A percentile compares a stretch with the other conserved stretches of the same genome.
These are phyloP conservation scores for Myxozyma kluyveri DNA, from an alignment of 805 yeast species.

Conservation along the genomic window DNA sequence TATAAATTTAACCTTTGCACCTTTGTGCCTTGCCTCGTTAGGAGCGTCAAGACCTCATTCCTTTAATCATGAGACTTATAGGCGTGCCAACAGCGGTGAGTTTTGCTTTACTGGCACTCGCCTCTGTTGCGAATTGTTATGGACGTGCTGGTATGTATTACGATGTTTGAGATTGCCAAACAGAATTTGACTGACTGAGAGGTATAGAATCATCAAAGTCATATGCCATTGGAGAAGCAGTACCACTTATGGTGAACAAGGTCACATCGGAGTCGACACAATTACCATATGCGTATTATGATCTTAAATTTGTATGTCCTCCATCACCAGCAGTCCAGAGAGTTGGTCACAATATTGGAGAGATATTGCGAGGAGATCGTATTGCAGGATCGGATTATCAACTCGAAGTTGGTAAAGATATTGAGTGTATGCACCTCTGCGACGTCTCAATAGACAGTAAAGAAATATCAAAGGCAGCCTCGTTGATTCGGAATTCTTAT, in stretches of 20 bases:
- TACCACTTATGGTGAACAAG: conserved; percentile 70
- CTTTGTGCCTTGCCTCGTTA: too few relatives aligned
- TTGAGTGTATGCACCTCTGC: conserved; percentile 65
- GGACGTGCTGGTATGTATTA: not conserved
- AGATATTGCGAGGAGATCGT: conserved; percentile 76
- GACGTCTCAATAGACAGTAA: conserved; percentile 55
- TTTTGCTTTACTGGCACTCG: too few relatives aligned
- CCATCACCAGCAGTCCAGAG: conserved; percentile 56
- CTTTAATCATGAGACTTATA: too few relatives aligned
- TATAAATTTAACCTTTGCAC: too few relatives aligned
- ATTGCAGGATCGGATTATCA: conserved; percentile 71
- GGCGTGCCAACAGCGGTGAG: too few relatives aligned
- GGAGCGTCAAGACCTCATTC: too few relatives aligned
- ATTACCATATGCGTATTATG: conserved; percentile 72
- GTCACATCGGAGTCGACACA: conserved; percentile 76
- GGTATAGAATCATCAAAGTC: conserved; percentile 22
- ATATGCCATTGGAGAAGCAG: conserved; percentile 54
- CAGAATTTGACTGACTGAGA: not conserved
- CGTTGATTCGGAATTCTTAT: conserved; percentile 64
- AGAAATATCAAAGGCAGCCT: conserved; percentile 54
- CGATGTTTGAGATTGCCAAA: not conserved
- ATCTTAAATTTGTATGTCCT: conserved; percentile 70
- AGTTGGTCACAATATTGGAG: conserved; percentile 67
- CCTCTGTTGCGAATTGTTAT: too few relatives aligned
- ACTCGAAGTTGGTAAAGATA: conserved; percentile 62